These are phyloP conservation scores for Wallacemonas sp. DNA, from an alignment of 208 protist genomes.

Conservation along the genomic window DNA sequence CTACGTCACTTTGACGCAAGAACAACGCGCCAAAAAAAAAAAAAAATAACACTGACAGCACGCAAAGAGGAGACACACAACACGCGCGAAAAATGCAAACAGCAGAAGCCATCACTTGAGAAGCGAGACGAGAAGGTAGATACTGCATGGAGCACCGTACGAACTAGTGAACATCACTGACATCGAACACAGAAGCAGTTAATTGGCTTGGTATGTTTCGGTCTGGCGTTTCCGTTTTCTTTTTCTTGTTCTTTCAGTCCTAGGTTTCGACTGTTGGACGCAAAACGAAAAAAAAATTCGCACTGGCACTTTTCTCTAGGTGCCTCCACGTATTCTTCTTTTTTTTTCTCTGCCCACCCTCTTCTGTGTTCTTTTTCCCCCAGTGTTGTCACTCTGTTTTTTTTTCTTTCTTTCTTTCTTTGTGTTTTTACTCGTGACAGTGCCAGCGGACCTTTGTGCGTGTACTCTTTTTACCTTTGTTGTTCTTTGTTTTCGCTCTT, in stretches of 20 bases:
- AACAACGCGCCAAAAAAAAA: conserved; percentile 9
- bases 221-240: conserved; percentile 12
- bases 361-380: conserved; percentile 4
- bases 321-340: conserved; percentile 27
- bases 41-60: conserved; percentile 24
- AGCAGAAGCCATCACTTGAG: too few relatives aligned
- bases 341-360: neutral
- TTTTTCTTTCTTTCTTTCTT: conserved; percentile 11
- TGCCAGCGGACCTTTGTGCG: neutral
- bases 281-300: too few relatives aligned
- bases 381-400: conserved; percentile 6
- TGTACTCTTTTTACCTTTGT: neutral
- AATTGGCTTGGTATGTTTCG: neutral
- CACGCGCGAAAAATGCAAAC: neutral
- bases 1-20: too few relatives aligned
- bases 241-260: conserved; percentile 16
- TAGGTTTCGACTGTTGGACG: neutral
- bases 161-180: neutral
- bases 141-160: too few relatives aligned
- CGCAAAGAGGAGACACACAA: neutral
- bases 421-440: neutral
- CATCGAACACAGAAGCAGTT: neutral
- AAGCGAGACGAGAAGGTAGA: neutral
- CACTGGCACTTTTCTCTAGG: too few relatives aligned
- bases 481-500: conserved; percentile 14